Base-by-base conservation (phyloP, 352 stramenopile genomes). In the Globisporangium alternatum region DNA sequence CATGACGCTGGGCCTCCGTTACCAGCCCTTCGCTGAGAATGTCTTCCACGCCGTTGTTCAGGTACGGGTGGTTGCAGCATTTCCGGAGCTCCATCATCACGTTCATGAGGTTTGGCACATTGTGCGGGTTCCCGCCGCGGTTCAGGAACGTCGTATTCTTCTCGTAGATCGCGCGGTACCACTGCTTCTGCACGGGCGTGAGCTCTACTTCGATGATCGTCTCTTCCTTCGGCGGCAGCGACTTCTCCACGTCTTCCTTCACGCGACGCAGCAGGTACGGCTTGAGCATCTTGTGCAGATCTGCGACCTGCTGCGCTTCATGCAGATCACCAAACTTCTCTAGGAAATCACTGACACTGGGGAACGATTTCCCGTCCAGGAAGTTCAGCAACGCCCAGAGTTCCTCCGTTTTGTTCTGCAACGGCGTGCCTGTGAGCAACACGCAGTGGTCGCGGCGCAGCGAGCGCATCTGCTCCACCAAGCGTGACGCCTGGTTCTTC, bases 341-440 rank as follows among this genome's bases (percentile, higher is more conserved):
- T 56, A 98, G 76, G 73, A 99, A 99, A 35, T 95, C 78, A 19
- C 89, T 71, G 77, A 95, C 78, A 63, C 95, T 97, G 8, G 88
- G 88, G 75, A 99, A 99, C 17, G 83, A 94, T 35, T 90, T 81
- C 13, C 67, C 77, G 48, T 99, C 96, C 35, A 99, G 89, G 48
- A 99, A 99, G 74, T 99, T 98, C 1, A 99, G 78, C 33, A 99
- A 77, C 3, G 97, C 93, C 97, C 97, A 99, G n/a, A 99, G 75
- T 74, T 99, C 98, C 67, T 98, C 86, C 5, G 98, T 99, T 71
- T 99, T 99, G 83, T 99, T 99, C 61, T 96, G 88, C 8, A 97
- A 59, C 41, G 89, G 89, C 43, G 89, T 97, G 8, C 89, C 89
- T 4, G 89, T 97, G 0, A 97, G 75, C 52, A 97, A 68, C 30